phyloP scores from a whole-genome alignment of 176 grass and related monocot genomes.

The Oropetium thomaeum region DNA sequence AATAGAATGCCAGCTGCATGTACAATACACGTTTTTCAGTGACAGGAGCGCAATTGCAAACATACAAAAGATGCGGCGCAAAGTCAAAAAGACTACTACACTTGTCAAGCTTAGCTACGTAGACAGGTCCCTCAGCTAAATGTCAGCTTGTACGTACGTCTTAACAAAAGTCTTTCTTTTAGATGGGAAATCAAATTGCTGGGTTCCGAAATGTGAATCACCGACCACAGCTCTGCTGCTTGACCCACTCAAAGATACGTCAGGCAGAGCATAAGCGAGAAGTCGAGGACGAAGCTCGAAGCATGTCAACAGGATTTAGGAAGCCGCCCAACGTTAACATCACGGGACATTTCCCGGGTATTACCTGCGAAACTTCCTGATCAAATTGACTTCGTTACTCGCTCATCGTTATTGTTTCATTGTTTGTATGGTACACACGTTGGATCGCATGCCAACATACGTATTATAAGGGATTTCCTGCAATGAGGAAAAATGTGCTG shows the following conservation, averaged over 20 bases:
- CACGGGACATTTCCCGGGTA: not conserved
- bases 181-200: not conserved
- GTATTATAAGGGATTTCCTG: no score
- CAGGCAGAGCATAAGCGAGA: not conserved
- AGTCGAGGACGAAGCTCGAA: no score
- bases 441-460: no score
- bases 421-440: no score
- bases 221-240: no score
- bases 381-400: not conserved
- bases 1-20: not conserved
- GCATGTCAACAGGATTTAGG: no score
- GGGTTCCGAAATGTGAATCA: not conserved
- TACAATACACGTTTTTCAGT: not conserved
- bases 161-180: not conserved
- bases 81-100: constrained; percentile 3
- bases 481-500: no score
- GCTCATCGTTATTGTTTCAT: no score
- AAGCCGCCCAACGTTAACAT: not conserved
- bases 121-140: not conserved
- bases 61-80: not conserved
- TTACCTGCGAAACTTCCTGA: not conserved
- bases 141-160: not conserved
- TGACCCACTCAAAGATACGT: not conserved
- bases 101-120: not conserved
- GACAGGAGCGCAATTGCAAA: not conserved